Evolutionary conservation across 2,329 filamentous ascomycete genomes (phyloP), one percentile per base, ranked within the genome.

Genomic region (Pseudocercospora vitis): DNA sequence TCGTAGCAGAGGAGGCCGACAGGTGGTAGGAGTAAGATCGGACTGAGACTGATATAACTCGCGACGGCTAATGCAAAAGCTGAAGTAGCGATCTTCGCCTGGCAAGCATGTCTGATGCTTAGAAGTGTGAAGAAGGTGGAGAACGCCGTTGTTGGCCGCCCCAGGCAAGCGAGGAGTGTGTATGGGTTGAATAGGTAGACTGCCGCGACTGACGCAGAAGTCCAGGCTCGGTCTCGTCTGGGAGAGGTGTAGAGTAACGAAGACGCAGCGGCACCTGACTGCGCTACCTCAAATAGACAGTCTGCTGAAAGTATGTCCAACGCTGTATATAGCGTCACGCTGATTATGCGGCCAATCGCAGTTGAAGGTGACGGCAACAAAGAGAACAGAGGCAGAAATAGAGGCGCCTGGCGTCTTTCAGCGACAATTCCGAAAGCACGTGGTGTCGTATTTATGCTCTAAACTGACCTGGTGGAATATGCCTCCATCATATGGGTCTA

Each of bases 401-500:
- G 79, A 44, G 94, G 94, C 35, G 91, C 90, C 79, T 96, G 80
- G 1, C 14, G 7, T 9, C 19, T 9, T 14, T 55, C 37, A 59
- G 57, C 33, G 3, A n/a, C 14, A n/a, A 18, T 19, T n/a, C 16
- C 18, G 14, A 42, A 24, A 26, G 37, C 29, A n/a, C 12, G 8
- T 14, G n/a, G n/a, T n/a, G n/a, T n/a, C n/a, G n/a, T n/a, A n/a
- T n/a, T n/a, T n/a, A n/a, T n/a, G n/a, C n/a, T n/a, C n/a, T n/a
- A n/a, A 18, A 23, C 58, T 60, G 67, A 83, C 81, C 74, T 86
- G 84, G 70, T 87, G 83, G 67, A 82, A 87, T 60, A 87, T 89
- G 65, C 94, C 94, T 60, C 94, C 94, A 71, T 99, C 91, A 75
- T 97, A 99, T 1, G 94, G 94, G 56, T 91, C 96, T 53, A 97